phyloP scores from a whole-genome alignment of 1,139 yeast genomes.

The Protomyces macrosporus region DNA sequence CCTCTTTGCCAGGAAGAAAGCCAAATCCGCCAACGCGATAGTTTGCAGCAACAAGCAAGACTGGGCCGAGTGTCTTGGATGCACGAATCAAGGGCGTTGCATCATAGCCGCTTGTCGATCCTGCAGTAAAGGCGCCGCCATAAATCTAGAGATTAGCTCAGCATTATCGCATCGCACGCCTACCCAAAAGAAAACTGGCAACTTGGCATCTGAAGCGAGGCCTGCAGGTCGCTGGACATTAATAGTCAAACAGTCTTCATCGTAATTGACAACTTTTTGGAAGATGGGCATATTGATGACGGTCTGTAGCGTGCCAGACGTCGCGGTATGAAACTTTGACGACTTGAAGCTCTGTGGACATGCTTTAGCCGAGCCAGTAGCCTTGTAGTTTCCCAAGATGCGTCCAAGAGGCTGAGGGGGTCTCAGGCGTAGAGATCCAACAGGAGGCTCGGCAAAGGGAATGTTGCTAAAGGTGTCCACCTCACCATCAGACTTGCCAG shows the following conservation, averaged over 20 bases:
- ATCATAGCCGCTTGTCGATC: conserved; percentile 16
- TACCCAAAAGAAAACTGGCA: conserved; percentile 36
- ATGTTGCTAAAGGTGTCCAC: conserved; percentile 2
- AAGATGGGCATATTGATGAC: conserved; percentile 15
- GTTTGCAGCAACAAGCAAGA: conserved; percentile 34
- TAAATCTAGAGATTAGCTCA: conserved; percentile 33
- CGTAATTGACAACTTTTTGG: conserved; percentile 32
- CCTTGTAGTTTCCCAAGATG: conserved; percentile 17
- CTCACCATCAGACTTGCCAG: neutral
- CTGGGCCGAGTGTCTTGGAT: conserved; percentile 28
- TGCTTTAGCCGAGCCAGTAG: neutral
- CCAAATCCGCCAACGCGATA: conserved; percentile 41
- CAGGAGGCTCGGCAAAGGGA: conserved; percentile 25
- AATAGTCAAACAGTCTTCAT: conserved; percentile 29
- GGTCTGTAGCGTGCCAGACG: conserved; percentile 23
- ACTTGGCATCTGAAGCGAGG: neutral
- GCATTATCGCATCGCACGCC: conserved; percentile 36
- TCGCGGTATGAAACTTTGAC: neutral
- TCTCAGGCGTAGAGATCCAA: conserved; percentile 7
- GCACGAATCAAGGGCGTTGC: neutral
- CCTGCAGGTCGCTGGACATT: neutral
- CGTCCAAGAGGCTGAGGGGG: conserved; percentile 1
- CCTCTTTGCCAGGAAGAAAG: conserved; percentile 29
- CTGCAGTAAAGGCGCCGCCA: conserved; percentile 28
- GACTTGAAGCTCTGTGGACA: neutral